Evolutionary conservation across 176 grass and related monocot genomes (phyloP).

Genomic region (Lolium perenne): DNA sequence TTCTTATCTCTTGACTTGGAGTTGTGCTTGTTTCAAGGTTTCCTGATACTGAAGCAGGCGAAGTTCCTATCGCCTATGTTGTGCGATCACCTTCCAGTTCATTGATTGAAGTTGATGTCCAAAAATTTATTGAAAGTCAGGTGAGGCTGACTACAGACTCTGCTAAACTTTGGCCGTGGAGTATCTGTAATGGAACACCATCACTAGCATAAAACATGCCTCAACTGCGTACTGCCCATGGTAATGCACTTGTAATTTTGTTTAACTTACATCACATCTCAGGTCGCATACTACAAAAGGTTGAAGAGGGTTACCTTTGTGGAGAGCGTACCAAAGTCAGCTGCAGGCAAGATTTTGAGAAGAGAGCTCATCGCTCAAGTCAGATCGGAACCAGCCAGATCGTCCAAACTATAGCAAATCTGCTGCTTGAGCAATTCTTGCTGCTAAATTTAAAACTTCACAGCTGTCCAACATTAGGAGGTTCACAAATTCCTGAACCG

Average conservation of each 20-base stretch:
- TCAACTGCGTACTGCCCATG: neutral
- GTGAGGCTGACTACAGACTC: constrained; percentile 42
- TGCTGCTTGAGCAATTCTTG: neutral
- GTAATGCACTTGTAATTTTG: neutral
- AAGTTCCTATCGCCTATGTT: constrained; percentile 90
- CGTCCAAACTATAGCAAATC: constrained; percentile 36
- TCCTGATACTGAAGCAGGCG: constrained; percentile 90
- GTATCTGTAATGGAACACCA: neutral
- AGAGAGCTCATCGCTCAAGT: no score
- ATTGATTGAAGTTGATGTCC: constrained; percentile 37
- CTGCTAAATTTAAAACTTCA: constrained; percentile 15
- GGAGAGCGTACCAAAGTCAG: no score
- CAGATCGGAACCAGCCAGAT: no score
- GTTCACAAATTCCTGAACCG: neutral
- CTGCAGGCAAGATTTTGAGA: no score
- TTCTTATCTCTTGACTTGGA: neutral
- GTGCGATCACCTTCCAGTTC: constrained; percentile 67
- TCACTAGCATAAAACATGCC: neutral
- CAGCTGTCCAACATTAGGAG: neutral
- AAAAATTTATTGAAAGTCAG: constrained; percentile 82
- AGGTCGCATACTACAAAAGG: constrained; percentile 84
- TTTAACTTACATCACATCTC: neutral
- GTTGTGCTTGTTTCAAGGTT: constrained; percentile 61
- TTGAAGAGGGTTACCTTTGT: no score
- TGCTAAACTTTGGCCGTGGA: neutral